Conservation (phyloP, 1,284 basidiomycete genomes). For the Pseudozyma thailandica region DNA sequence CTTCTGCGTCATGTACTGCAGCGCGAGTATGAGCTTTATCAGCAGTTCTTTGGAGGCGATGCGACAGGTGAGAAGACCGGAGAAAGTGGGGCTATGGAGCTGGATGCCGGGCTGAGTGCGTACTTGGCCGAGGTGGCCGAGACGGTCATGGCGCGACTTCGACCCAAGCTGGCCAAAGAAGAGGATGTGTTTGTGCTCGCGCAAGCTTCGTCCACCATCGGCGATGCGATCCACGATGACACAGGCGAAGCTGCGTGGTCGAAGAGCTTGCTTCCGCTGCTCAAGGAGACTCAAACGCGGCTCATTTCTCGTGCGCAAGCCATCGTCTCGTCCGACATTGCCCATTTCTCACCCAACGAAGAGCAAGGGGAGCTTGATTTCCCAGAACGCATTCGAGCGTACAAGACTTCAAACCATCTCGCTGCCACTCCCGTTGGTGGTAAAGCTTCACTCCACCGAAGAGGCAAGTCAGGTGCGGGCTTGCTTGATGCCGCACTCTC, state of each 20-base stretch:
- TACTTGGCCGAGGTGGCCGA: slow-evolving; percentile 34
- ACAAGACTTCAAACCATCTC: slow-evolving; percentile 6
- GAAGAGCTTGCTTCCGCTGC: slow-evolving; percentile 18
- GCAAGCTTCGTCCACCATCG: slow-evolving; percentile 6
- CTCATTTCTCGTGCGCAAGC: slow-evolving; percentile 32
- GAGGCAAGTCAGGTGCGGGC: slow-evolving; percentile 47
- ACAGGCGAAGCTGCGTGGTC: not conserved
- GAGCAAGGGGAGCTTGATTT: slow-evolving; percentile 40
- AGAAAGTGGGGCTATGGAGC: not conserved
- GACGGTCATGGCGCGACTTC: slow-evolving; percentile 14
- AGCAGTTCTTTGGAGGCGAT: slow-evolving; percentile 24
- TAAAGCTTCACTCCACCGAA: slow-evolving; percentile 12
- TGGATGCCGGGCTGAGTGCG: slow-evolving; percentile 9
- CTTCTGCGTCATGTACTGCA: slow-evolving; percentile 18
- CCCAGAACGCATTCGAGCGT: slow-evolving; percentile 23
- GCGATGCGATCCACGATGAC: slow-evolving; percentile 5
- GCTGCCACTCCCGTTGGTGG: not conserved
- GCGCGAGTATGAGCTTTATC: slow-evolving; percentile 25
- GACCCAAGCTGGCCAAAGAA: slow-evolving; percentile 27
- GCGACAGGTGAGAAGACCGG: not conserved
- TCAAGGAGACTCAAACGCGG: slow-evolving; percentile 32
- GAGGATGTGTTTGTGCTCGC: slow-evolving; percentile 25
- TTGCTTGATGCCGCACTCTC: slow-evolving; percentile 43
- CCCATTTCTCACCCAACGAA: slow-evolving; percentile 27
- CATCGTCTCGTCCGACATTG: slow-evolving; percentile 28